Conservation (phyloP, 129 eudicot genomes). For the carrot (Daucus carota) region DH1_v3.0 NC_030383.2:724501-725000, state of each 20-base stretch:
- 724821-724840: constrained; percentile 84
- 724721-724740: constrained; percentile 84
- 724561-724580: neutral
- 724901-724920: constrained; percentile 90
- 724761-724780: constrained; percentile 83
- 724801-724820: constrained; percentile 74
- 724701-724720: constrained; percentile 74
- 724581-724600: neutral
- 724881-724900: constrained; percentile 91
- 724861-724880: constrained; percentile 99
- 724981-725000: neutral
- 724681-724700: constrained; percentile 65
- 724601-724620: neutral
- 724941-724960: neutral
- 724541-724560: neutral
- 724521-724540: constrained; percentile 2
- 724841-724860: constrained; percentile 88
- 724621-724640: neutral
- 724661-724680: neutral
- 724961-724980: neutral
- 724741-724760: constrained; percentile 65
- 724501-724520: constrained; percentile 90
- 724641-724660: neutral
- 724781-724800: constrained; percentile 91
- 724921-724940: constrained; percentile 69